Evolutionary conservation across 176 grass and related monocot genomes (phyloP).

Genomic region (Pontederia crassipes): DNA sequence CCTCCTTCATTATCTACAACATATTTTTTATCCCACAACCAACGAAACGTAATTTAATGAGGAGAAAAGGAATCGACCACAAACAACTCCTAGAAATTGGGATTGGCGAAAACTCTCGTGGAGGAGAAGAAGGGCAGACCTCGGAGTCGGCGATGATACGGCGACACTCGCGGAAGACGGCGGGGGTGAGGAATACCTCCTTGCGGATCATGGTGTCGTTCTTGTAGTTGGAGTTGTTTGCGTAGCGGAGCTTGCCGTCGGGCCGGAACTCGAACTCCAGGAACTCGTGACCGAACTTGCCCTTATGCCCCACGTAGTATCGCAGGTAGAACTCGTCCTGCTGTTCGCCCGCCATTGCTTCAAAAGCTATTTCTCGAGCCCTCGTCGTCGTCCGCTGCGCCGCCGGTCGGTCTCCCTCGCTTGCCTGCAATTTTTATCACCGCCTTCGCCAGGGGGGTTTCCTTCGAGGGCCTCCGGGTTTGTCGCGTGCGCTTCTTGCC

Average conservation of each 20-base stretch:
- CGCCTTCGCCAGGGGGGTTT: no score
- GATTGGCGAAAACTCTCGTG: no score
- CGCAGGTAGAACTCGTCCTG: conserved; percentile 83
- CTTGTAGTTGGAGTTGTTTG: conserved; percentile 99
- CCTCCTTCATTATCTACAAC: conserved; percentile 87
- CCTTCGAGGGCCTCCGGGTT: no score
- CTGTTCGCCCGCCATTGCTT: conserved; percentile 2
- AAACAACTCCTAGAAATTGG: conserved; percentile 29
- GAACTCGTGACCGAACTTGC: conserved; percentile 99
- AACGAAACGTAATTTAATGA: background rate
- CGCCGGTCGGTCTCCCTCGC: no score
- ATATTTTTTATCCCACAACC: background rate
- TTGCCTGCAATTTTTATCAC: no score
- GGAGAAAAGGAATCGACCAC: background rate
- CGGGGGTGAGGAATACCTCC: conserved; percentile 92
- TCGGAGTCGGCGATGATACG: conserved; percentile 82
- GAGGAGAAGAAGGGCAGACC: conserved; percentile 12
- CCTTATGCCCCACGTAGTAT: conserved; percentile 98
- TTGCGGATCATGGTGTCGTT: conserved; percentile 99
- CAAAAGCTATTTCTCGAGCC: no score
- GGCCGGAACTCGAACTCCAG: conserved; percentile 99
- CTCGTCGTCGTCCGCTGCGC: no score
- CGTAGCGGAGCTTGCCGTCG: conserved; percentile 96
- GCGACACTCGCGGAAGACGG: conserved; percentile 84
- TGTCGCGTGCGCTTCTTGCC: no score